A percentile compares a stretch with the other conserved stretches of the same genome.
These are phyloP conservation scores for Cutaneotrichosporon arboriforme DNA, from an alignment of 1,284 basidiomycete species.

Conservation along the genomic window DNA sequence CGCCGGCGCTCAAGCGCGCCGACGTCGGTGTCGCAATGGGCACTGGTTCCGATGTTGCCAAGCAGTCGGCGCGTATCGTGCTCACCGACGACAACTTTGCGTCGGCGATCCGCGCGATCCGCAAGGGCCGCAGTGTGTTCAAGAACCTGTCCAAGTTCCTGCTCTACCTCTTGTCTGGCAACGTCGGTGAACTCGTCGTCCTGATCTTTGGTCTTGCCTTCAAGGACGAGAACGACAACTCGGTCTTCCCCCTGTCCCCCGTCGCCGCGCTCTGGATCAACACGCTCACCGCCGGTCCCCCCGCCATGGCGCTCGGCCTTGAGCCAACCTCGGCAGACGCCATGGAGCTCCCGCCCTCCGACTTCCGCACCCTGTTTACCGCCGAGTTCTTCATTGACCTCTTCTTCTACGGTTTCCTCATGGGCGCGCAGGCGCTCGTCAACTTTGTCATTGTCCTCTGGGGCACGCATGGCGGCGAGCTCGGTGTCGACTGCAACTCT, in stretches of 20 bases:
- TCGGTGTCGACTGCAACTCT: conserved; percentile 52
- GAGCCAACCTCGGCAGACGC: conserved; percentile 57
- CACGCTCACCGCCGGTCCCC: conserved; percentile 54
- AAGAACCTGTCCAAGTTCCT: conserved; percentile 50
- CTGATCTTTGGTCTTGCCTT: conserved; percentile 64
- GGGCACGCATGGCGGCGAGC: conserved; percentile 44
- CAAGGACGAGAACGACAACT: conserved; percentile 55
- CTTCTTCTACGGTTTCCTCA: conserved; percentile 60
- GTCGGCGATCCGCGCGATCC: conserved; percentile 60
- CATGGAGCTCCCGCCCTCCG: conserved; percentile 57
- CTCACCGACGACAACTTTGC: conserved; percentile 69
- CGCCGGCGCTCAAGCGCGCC: conserved; percentile 55
- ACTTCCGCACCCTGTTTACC: conserved; percentile 55
- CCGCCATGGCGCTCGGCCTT: conserved; percentile 59
- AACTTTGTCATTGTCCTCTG: conserved; percentile 58
- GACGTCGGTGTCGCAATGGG: conserved; percentile 68
- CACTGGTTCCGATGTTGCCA: conserved; percentile 63
- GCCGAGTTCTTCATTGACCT: conserved; percentile 56
- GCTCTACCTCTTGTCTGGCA: conserved; percentile 55
- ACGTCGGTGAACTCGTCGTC: conserved; percentile 59
- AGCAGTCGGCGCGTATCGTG: conserved; percentile 58
- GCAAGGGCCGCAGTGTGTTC: conserved; percentile 58
- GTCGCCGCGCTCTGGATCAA: conserved; percentile 61
- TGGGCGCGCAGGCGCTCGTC: conserved; percentile 56
- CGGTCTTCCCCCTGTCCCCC: conserved; percentile 64